Evolutionary conservation across 73 alveolate species (phyloP), one percentile per base, ranked within the genome.

Genomic region (Symbiodinium pilosum): DNA sequence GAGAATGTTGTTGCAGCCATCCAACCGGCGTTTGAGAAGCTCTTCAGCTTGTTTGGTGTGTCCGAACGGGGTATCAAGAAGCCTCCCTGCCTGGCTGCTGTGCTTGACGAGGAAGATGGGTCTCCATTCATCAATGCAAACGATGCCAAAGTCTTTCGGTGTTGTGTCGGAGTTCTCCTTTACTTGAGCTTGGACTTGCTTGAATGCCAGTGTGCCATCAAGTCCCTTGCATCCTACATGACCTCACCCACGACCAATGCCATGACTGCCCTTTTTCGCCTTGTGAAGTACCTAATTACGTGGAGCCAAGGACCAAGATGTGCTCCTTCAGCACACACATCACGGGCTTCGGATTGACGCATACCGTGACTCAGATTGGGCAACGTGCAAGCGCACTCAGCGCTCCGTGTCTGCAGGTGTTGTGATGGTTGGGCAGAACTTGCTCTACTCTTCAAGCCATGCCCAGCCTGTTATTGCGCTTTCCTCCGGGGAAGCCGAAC

Each of bases 321-420:
- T 52, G 3, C 3, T 52, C 14, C 69, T 52, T 52, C n/a, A 52
- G 14, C 69, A 28, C 3, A 52, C 14, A 28, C 26, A 52, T 28
- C 14, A 28, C 14, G 2, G 69, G 71, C 64, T 47, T 11, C 26
- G 71, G n/a, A 4, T 54, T 30, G 71, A 54, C 7, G 18, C 77
- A 0, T 83, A 20, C 43, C 14, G 40, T 24, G 91, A 83, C 39
- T 40, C 91, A 40, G 71, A 83, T 21, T 83, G 91, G 91, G 91
- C 91, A 2, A 12, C 68, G 28, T 42, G 26, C 43, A 83, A 83
- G 21, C 69, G 91, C 6, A 0, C 1, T 1, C 32, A 69, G 6
- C 3, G 36, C 3, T 39, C 68, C 0, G 69, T 39, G 7, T 40
- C 43, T 0, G 39, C 89, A 4, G 7, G 51, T 30, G 18, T 75